Base-by-base conservation (phyloP, 1,284 basidiomycete species). In the Cryptococcus neoformans region DNA sequence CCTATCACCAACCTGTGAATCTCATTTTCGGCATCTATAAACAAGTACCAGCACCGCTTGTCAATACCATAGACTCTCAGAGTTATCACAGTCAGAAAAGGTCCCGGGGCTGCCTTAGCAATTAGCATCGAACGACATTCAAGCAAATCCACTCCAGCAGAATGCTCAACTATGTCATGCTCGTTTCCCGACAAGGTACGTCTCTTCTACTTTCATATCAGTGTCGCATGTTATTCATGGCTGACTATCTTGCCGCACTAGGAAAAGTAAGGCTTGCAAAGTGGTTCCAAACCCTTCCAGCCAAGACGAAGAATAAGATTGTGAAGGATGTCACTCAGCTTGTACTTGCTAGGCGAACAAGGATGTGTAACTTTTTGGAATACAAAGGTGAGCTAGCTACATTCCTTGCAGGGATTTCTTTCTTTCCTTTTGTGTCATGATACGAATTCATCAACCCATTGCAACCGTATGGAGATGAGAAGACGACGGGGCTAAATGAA, bases 281-380 rank as follows among this genome's bases (percentile, higher is more conserved):
- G 84, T 99, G 96, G 96, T 99, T 95, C 78, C 88, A 89, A 47
- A 99, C 96, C 1, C 87, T 98, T 82, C 84, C 90, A 17, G 88
- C 92, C 21, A 97, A 98, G 80, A 83, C 83, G 62, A 99, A 99
- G 81, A 86, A 87, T 58, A 99, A 99, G 85, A 98, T 99, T 70
- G 90, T 98, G 67, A 99, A 99, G 81, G 96, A 99, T 76, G 95
- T 99, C 34, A 99, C 96, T 0, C 96, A 99, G 80, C 85, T 99
- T 48, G 96, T 99, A 14, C 84, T 99, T 28, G 93, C 93, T 46
- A 85, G 96, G 47, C 84, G 96, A 63, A 97, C 96, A 51, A 83
- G 93, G 66, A 99, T 99, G 96, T 99, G 95, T 79, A 99, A 99
- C 79, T 93, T 99, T 73, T 80, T 99, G 52, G 96, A 99, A 76